Conservation (phyloP, 2,329 filamentous ascomycete genomes). For the Chalaropsis ovoidea region DNA sequence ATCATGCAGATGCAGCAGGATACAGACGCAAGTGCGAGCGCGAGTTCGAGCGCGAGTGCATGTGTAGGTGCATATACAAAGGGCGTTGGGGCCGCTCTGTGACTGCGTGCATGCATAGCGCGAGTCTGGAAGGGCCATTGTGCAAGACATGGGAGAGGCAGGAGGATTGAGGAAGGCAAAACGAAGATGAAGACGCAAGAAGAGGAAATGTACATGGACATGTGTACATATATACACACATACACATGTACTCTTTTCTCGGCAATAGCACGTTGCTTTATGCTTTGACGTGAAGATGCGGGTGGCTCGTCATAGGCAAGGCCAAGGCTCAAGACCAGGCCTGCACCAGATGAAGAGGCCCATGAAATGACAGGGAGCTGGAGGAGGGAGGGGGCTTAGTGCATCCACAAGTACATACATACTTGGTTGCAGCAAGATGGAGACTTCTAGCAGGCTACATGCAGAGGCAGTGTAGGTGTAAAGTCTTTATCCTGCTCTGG, state of each 20-base stretch:
- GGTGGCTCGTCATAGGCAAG: constrained; percentile 10
- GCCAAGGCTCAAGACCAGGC: not conserved
- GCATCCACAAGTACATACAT: too few species aligned
- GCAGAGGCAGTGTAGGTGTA: not conserved
- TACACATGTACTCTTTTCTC: not conserved
- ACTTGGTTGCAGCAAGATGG: not conserved
- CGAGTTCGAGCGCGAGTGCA: not conserved
- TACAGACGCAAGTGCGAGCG: not conserved
- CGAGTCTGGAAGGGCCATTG: not conserved
- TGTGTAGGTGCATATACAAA: constrained; percentile 5
- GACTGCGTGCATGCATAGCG: constrained; percentile 7
- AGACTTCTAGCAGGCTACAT: constrained; percentile 5
- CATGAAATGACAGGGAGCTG: not conserved
- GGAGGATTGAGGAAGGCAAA: not conserved
- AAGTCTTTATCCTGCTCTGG: not conserved
- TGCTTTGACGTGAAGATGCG: constrained; percentile 9
- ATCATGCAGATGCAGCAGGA: constrained; percentile 13
- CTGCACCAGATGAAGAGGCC: not conserved
- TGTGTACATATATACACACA: too few species aligned
- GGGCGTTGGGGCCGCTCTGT: not conserved
- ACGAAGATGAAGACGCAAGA: not conserved
- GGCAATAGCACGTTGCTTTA: not conserved
- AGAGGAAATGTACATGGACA: not conserved
- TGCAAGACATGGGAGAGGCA: not conserved
- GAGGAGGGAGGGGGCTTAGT: not conserved